Base-by-base conservation (phyloP, 352 stramenopile species). In the Phytophthora hibernalis region DNA sequence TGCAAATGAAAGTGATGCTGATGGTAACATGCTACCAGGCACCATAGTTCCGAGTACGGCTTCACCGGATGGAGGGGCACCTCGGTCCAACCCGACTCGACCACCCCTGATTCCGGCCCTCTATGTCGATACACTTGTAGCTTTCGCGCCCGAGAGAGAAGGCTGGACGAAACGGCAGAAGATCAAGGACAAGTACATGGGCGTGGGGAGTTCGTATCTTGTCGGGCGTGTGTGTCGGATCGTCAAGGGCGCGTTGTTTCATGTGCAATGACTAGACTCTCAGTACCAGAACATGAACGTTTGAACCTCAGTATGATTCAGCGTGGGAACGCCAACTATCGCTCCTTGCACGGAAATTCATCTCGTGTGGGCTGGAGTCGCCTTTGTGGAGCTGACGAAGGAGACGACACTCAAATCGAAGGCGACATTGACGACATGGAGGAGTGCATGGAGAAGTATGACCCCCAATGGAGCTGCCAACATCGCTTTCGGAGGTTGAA, bases 111-210 rank as follows among this genome's bases (percentile, higher is more conserved):
- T 61, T 61, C 42, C 42, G 11, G 40, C n/a, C 11, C 18, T 61
- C 13, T 53, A 53, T 28, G 13, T 61, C 48, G 43, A 54, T 20
- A 44, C 42, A 35, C 31, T 62, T 28, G 24, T 28, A 28, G n/a
- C 30, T 16, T 67, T 67, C 42, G 43, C 50, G 20, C 40, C 18
- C 60, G 60, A 50, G 50, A 60, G n/a, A n/a, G n/a, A n/a, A n/a
- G 22, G 24, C n/a, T 66, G 37, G 49, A 35, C 54, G 37, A 54
- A 38, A 43, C 35, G 26, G n/a, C 33, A 59, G 21, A 51, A 37
- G 7, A 60, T 18, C 37, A 28, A 28, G 24, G 24, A 28, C 24
- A 28, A 28, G 24, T 28, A 59, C 24, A 37, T 22, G 13, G 22
- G 35, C 38, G 59, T 67, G 24, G 24, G 2, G 5, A 28, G 5